Percentiles rank a stretch among this genome's conserved stretches.
phyloP scores from a whole-genome alignment of 164 flowering plant species.

The Warburgia ugandensis region DNA sequence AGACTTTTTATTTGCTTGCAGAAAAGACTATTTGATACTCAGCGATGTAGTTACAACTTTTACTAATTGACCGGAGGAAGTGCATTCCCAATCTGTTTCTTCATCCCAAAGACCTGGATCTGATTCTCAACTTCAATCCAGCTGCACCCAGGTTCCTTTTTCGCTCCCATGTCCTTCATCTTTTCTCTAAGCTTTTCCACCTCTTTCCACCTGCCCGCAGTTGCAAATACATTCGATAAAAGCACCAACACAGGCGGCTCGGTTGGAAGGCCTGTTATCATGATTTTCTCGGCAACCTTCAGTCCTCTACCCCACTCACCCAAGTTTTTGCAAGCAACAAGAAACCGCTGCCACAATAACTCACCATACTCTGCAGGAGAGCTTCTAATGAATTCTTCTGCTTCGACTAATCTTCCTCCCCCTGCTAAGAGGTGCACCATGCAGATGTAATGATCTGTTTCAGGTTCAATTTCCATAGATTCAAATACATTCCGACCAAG shows the following conservation, averaged over 20 bases:
- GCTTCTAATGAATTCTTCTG: constrained; percentile 14
- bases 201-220: constrained; percentile 15
- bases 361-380: constrained; percentile 4
- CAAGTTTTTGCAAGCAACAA: constrained; percentile 18
- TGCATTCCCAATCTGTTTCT: no score
- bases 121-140: constrained; percentile 18
- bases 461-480: constrained; percentile 19
- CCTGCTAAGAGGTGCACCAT: constrained; percentile 19
- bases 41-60: no score
- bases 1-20: no score
- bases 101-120: constrained; percentile 10
- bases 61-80: no score
- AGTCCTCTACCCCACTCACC: no score
- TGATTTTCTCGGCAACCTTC: constrained; percentile 13
- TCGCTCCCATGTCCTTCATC: constrained; percentile 10
- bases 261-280: constrained; percentile 2
- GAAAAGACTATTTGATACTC: no score
- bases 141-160: constrained; percentile 24
- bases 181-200: constrained; percentile 8
- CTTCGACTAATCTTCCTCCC: constrained; percentile 17
- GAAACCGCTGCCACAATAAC: constrained; percentile 15
- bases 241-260: constrained; percentile 8
- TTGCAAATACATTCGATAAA: constrained; percentile 15
- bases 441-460: constrained; percentile 13
- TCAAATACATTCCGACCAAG: constrained; percentile 11